Percentiles rank a stretch among this genome's conserved stretches.
Evolutionary conservation across 225 moss, liverwort and hornwort species (phyloP).

Genomic region (Polytrichum formosum): DNA sequence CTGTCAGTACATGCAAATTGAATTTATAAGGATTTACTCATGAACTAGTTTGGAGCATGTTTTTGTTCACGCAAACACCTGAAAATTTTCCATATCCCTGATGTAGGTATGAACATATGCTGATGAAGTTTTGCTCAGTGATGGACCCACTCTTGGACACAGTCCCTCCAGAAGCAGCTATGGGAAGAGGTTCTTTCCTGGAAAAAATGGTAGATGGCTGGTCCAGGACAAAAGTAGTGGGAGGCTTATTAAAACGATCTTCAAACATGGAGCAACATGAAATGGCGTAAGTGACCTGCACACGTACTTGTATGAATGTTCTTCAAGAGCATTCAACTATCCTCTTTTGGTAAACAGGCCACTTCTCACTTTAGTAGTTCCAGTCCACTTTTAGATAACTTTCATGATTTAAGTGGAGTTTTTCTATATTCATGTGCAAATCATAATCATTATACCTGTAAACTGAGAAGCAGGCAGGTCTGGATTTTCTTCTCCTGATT

Average conservation of each 20-base stretch:
- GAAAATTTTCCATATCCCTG: conserved; percentile 3
- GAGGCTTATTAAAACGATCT: conserved; percentile 58
- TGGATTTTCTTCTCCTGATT: too few relatives aligned
- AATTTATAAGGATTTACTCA: too few relatives aligned
- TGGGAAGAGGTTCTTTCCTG: conserved; percentile 28
- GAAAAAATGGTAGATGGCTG: conserved; percentile 48
- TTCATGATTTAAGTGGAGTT: too few relatives aligned
- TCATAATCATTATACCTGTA: too few relatives aligned
- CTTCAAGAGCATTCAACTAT: conserved; percentile 5
- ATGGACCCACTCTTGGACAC: conserved; percentile 82
- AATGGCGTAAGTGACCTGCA: conserved; percentile 43
- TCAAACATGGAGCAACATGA: conserved; percentile 66
- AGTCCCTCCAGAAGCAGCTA: conserved; percentile 69
- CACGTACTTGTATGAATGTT: background rate
- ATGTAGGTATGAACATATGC: conserved; percentile 75
- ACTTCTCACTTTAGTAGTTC: too few relatives aligned
- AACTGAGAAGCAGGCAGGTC: too few relatives aligned
- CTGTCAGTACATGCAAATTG: too few relatives aligned
- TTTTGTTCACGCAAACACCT: conserved; percentile 4
- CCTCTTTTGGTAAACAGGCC: background rate
- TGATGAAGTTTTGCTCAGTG: conserved; percentile 70
- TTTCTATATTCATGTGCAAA: too few relatives aligned
- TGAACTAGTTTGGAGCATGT: too few relatives aligned
- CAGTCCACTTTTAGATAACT: too few relatives aligned
- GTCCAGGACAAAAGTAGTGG: conserved; percentile 57